Evolutionary conservation across 1,284 basidiomycete species (phyloP).

Genomic region (Apiotrichum domesticum): DNA sequence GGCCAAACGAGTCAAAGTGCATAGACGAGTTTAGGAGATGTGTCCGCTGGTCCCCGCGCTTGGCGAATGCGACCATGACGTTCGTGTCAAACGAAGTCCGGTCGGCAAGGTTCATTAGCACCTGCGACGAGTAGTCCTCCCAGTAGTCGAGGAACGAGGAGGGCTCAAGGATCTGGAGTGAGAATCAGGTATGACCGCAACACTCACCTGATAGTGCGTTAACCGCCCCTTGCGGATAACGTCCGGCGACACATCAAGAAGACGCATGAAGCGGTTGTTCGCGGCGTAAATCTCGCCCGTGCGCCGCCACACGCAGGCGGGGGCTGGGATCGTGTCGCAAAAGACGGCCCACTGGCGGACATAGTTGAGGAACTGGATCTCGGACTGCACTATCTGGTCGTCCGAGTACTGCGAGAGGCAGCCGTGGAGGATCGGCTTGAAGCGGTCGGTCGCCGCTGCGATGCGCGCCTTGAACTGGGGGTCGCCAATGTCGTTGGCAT

Average conservation of each 20-base stretch:
- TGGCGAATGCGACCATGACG: constrained; percentile 6
- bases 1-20: constrained; percentile 16
- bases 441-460: constrained; percentile 9
- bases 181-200: not conserved
- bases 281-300: constrained; percentile 14
- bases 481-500: constrained; percentile 5
- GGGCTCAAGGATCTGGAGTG: constrained; percentile 10
- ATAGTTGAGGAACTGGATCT: constrained; percentile 16
- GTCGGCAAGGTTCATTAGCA: constrained; percentile 11
- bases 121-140: constrained; percentile 15
- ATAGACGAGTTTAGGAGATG: constrained; percentile 11
- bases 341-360: constrained; percentile 10
- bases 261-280: constrained; percentile 13
- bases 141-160: constrained; percentile 15
- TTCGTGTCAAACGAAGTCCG: constrained; percentile 11
- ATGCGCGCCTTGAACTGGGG: constrained; percentile 8
- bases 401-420: constrained; percentile 14
- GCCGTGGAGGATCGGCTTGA: constrained; percentile 18
- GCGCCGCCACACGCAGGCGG: constrained; percentile 12
- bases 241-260: constrained; percentile 8
- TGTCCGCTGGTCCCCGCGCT: constrained; percentile 1
- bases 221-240: constrained; percentile 7
- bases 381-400: constrained; percentile 11
- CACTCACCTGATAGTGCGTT: constrained; percentile 13
- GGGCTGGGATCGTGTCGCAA: constrained; percentile 13